Evolutionary conservation across 805 yeast species (phyloP), one percentile per base, ranked within the genome.

Genomic region (Teunomyces atbi): DNA sequence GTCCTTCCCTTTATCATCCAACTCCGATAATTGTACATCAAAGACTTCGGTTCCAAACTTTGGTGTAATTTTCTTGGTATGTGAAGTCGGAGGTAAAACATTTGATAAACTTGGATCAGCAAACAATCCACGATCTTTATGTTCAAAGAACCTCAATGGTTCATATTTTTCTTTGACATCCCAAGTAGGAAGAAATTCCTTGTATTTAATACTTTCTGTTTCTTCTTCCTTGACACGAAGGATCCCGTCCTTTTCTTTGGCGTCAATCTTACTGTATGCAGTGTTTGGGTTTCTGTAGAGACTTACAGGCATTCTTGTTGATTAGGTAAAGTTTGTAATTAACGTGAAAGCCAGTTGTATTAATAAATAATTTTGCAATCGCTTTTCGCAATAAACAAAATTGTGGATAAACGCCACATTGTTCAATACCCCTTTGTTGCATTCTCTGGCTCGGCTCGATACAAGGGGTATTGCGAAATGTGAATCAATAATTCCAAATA

Each of bases 171-270:
- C 62, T 13, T 47, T 48, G 11, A 70, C 69, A 50, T 65, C 58
- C 71, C 71, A 66, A 11, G 66, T 58, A 3, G 71, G 71, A 42
- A 66, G 54, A 43, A 53, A 66, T 8, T 64, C 64, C 16, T 28
- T 39, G 19, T 39, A 8, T 19, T 27, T 26, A 3, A 39, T 26
- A 8, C 21, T 6, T n/a, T n/a, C 30, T 6, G 42, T 21, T 16
- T 36, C 39, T 21, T 36, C 39, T 20, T 36, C 39, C 28, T 13
- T 36, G 28, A 57, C 58, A 11, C 61, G 52, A 37, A 57, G 53
- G 26, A 56, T 34, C 1, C 59, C 62, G 12, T 54, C 53, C 26
- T 30, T 32, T 15, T 47, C 47, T 16, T 38, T 35, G 11, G 45
- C 57, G 41, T 58, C 61, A 16, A 54, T 59, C 44, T 47, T 55